Percentiles rank a stretch among this genome's conserved stretches.
phyloP scores from a whole-genome alignment of 2,329 filamentous ascomycete species.

The Chalara sp. region DNA sequence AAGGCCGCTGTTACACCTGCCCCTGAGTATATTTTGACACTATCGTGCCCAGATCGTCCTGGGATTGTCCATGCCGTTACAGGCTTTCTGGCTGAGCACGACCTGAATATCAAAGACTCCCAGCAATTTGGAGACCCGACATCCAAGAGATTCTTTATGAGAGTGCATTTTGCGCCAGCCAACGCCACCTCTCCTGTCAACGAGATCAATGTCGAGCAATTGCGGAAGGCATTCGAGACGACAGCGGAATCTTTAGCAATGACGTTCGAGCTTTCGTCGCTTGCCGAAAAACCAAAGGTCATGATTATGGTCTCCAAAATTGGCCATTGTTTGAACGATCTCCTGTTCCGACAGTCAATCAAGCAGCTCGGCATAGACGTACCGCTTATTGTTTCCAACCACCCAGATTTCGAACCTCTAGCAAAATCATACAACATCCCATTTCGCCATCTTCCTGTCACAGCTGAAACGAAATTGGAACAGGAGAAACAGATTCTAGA shows the following conservation, averaged over 20 bases:
- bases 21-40: slow-evolving; percentile 1
- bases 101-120: slow-evolving; percentile 76
- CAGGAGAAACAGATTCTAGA: slow-evolving; percentile 69
- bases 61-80: slow-evolving; percentile 84
- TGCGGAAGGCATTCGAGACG: slow-evolving; percentile 49
- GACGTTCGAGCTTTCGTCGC: slow-evolving; percentile 64
- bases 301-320: slow-evolving; percentile 90
- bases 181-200: slow-evolving; percentile 26
- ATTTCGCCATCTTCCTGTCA: slow-evolving; percentile 77
- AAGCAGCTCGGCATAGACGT: slow-evolving; percentile 67
- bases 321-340: slow-evolving; percentile 77
- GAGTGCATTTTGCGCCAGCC: slow-evolving; percentile 70
- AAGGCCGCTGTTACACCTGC: background rate
- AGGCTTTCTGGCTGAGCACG: slow-evolving; percentile 64
- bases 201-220: slow-evolving; percentile 38
- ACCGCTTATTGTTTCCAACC: slow-evolving; percentile 76
- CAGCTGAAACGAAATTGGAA: slow-evolving; percentile 65
- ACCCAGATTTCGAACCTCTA: slow-evolving; percentile 63
- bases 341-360: slow-evolving; percentile 72
- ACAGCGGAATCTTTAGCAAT: slow-evolving; percentile 60
- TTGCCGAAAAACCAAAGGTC: slow-evolving; percentile 64
- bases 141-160: slow-evolving; percentile 79
- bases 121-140: slow-evolving; percentile 77
- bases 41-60: slow-evolving; percentile 40
- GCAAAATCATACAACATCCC: slow-evolving; percentile 69